Conservation (phyloP, 2,329 filamentous ascomycete species). For the Xylaria sp. region DNA sequence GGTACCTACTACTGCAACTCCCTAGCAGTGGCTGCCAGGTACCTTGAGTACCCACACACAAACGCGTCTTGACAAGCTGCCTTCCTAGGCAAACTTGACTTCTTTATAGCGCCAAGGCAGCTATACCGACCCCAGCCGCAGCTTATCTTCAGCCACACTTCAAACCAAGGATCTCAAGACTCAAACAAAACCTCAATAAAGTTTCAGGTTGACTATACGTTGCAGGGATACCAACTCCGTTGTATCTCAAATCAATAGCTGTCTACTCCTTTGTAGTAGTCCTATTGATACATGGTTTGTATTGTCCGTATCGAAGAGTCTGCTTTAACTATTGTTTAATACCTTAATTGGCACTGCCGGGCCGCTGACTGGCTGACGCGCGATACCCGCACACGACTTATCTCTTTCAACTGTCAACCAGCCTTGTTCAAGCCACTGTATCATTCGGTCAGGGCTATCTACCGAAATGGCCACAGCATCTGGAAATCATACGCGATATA, state of each 20-base stretch:
- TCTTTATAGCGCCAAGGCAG: not conserved
- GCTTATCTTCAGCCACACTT: conserved; percentile 29
- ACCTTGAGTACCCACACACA: conserved; percentile 14
- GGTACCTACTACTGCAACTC: conserved; percentile 8
- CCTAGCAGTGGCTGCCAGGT: conserved; percentile 18
- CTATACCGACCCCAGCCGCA: conserved; percentile 13
- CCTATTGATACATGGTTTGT: conserved; percentile 1
- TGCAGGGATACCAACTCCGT: not conserved
- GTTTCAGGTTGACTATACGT: conserved; percentile 4
- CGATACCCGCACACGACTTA: conserved; percentile 2
- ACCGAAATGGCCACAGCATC: conserved; percentile 44
- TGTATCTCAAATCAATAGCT: not conserved
- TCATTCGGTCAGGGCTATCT: not conserved
- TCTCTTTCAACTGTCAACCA: not conserved
- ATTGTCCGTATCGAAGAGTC: conserved; percentile 2
- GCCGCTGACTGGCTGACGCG: not conserved
- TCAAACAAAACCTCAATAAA: not conserved
- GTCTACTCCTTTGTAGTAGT: not conserved
- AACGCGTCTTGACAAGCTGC: not conserved
- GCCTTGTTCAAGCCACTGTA: not conserved
- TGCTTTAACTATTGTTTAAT: conserved; percentile 19
- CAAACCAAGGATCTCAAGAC: conserved; percentile 7
- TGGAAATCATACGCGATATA: conserved; percentile 45
- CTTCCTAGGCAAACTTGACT: no score
- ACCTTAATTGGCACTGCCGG: conserved; percentile 12